Conservation (phyloP, 2,329 filamentous ascomycete species). For the Escovopsis sp. region DNA sequence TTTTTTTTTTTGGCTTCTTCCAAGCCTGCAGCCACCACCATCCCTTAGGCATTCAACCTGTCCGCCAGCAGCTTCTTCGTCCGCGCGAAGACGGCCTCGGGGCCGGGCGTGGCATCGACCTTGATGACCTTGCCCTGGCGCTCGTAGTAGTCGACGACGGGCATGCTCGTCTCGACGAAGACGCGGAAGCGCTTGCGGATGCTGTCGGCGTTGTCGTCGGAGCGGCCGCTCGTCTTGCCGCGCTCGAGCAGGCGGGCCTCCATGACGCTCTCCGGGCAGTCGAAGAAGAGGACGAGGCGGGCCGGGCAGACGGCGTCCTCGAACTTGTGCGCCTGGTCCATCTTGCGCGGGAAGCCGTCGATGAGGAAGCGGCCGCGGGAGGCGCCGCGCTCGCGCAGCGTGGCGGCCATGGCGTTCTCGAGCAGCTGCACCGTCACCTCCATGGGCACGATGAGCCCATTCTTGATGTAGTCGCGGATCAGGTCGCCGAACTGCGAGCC, state of each 20-base stretch:
- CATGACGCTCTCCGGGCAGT: slow-evolving; percentile 85
- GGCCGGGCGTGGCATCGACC: slow-evolving; percentile 54
- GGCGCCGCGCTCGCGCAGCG: slow-evolving; percentile 36
- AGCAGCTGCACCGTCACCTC: slow-evolving; percentile 89
- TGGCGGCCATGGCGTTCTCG: slow-evolving; percentile 78
- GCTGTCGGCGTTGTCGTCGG: slow-evolving; percentile 88
- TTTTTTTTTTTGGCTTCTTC: too few species aligned
- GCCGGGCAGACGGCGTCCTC: slow-evolving; percentile 77
- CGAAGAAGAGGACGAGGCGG: slow-evolving; percentile 81
- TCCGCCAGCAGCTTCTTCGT: slow-evolving; percentile 36
- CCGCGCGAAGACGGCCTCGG: slow-evolving; percentile 44
- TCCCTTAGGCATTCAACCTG: slow-evolving; percentile 18
- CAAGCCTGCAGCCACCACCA: too few species aligned
- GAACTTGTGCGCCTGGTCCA: slow-evolving; percentile 92
- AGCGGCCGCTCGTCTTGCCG: slow-evolving; percentile 80
- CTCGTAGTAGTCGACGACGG: slow-evolving; percentile 78
- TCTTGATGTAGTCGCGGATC: slow-evolving; percentile 85
- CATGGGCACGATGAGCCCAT: slow-evolving; percentile 96
- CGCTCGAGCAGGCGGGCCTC: slow-evolving; percentile 68
- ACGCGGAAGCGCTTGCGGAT: slow-evolving; percentile 94
- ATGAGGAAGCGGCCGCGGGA: slow-evolving; percentile 59
- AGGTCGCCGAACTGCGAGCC: slow-evolving; percentile 82
- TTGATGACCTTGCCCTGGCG: slow-evolving; percentile 64
- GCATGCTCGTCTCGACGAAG: slow-evolving; percentile 95
- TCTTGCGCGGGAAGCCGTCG: slow-evolving; percentile 83